These are phyloP conservation scores for Penicillium turbatum DNA, from an alignment of 495 filamentous ascomycete genomes.

Conservation along the genomic window DNA sequence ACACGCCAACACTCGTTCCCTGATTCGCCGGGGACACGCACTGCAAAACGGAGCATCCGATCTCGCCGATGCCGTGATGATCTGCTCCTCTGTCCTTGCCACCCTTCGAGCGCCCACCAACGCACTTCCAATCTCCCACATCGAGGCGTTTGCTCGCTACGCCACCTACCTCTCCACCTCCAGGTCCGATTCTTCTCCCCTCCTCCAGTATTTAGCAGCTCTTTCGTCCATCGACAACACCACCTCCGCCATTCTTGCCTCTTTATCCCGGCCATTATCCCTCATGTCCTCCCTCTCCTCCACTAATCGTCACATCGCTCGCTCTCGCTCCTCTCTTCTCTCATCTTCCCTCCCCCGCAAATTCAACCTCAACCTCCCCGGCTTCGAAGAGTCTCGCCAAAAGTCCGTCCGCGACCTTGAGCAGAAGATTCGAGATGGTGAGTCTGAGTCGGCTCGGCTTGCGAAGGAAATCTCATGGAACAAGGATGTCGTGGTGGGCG, in stretches of 20 bases:
- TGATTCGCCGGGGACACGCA: slow-evolving; percentile 55
- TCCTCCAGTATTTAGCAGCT: slow-evolving; percentile 65
- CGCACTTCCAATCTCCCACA: slow-evolving; percentile 60
- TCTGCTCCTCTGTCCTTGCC: slow-evolving; percentile 53
- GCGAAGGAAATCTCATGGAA: slow-evolving; percentile 82
- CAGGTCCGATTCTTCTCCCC: slow-evolving; percentile 64
- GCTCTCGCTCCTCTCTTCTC: slow-evolving; percentile 65
- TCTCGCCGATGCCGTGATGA: slow-evolving; percentile 60
- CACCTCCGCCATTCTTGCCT: slow-evolving; percentile 70
- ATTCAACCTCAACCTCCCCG: slow-evolving; percentile 49
- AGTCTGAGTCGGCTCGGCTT: slow-evolving; percentile 60
- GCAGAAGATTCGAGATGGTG: slow-evolving; percentile 61
- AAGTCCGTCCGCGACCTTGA: slow-evolving; percentile 75
- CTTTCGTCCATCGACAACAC: slow-evolving; percentile 74
- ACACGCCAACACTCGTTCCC: slow-evolving; percentile 72
- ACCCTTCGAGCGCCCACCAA: slow-evolving; percentile 44
- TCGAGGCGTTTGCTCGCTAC: slow-evolving; percentile 68
- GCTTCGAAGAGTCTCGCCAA: slow-evolving; percentile 81
- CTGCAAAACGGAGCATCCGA: slow-evolving; percentile 48
- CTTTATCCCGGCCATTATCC: slow-evolving; percentile 74
- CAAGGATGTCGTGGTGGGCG: slow-evolving; percentile 85
- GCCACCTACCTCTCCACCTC: slow-evolving; percentile 60
- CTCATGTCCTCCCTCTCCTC: slow-evolving; percentile 67
- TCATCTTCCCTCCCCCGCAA: slow-evolving; percentile 46
- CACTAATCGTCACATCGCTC: slow-evolving; percentile 64